phyloP scores from a whole-genome alignment of 2,329 filamentous ascomycete genomes.

The Arthrobotrys megalospora region DNA sequence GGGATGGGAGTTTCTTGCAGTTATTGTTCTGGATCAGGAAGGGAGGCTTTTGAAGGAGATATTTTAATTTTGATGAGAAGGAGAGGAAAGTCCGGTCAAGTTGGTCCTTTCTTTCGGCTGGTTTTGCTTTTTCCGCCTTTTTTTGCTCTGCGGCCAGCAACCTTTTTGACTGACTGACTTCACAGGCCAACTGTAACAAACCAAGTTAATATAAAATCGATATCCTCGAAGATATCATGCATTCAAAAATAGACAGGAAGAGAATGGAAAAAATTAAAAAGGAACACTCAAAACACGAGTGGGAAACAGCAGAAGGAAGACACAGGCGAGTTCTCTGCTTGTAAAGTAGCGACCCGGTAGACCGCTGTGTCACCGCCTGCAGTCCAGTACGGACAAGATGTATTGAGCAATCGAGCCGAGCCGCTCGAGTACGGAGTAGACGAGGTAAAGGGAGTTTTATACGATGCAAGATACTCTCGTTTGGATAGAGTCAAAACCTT shows the following conservation, averaged over 20 bases:
- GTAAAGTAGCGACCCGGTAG: neutral
- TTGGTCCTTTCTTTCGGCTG: conserved; percentile 35
- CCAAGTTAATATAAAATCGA: neutral
- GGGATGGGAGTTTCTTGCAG: neutral
- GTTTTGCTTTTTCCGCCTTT: conserved; percentile 44
- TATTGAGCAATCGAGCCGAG: conserved; percentile 39
- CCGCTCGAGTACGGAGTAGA: conserved; percentile 36
- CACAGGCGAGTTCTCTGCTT: no score
- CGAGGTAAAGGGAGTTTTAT: neutral
- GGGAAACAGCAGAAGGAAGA: neutral
- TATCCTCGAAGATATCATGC: neutral
- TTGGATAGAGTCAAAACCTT: neutral
- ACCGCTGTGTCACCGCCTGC: neutral
- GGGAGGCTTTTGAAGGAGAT: conserved; percentile 21
- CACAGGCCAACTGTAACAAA: neutral
- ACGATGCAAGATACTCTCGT: neutral
- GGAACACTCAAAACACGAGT: neutral
- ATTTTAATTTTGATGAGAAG: conserved; percentile 51
- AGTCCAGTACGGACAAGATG: conserved; percentile 16
- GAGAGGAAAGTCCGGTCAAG: conserved; percentile 50
- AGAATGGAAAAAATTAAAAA: neutral
- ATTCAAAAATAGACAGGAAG: neutral
- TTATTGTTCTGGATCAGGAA: neutral
- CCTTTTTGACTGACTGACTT: neutral
- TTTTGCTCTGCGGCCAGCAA: conserved; percentile 1